Base-by-base conservation (phyloP, 257 asterid species). In the Gentiana straminea region DNA sequence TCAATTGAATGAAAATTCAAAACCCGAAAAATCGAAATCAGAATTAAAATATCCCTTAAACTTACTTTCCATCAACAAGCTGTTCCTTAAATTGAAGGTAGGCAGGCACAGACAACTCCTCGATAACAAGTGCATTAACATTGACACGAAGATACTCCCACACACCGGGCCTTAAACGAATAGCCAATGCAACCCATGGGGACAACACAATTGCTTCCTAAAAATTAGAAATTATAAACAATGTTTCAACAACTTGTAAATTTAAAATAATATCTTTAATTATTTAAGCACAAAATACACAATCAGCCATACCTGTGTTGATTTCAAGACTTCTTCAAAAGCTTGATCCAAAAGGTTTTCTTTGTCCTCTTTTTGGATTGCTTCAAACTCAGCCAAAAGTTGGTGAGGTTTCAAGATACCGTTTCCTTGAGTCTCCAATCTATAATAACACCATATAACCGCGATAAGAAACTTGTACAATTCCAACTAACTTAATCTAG, bases 131-230 rank as follows among this genome's bases (percentile, higher is more conserved):
- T 3, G 86, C 84, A 36, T 79, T 77, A 5, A 81, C 93, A 54
- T 87, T 84, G 56, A 91, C 89, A 1, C 95, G 78, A 3, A 87
- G 78, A 24, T 91, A 78, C 13, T 91, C 96, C 97, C 96, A 91
- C 47, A 91, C 95, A 13, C 98, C 96, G 0, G 97, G 97, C 73
- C 96, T 69, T 38, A 87, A 65, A n/a, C 97, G 94, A 47, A 91
- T 83, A 1, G 98, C 97, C 13, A 91, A 90, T 8, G 89, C 98
- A 62, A 91, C 94, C 96, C 98, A 84, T 8, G 98, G 98, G 48
- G 96, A 79, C 64, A 78, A 51, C 52, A 87, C 93, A 50, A 91
- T 81, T 7, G 98, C 95, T 75, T 90, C 98, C 96, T 89, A 37
- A 2, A 49, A 1, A 35, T 7, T 9, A 54, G 46, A 37, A 38